A percentile compares a stretch with the other conserved stretches of the same genome.
phyloP scores from a whole-genome alignment of 2,329 filamentous ascomycete genomes.

The Penicillium sp. region DNA sequence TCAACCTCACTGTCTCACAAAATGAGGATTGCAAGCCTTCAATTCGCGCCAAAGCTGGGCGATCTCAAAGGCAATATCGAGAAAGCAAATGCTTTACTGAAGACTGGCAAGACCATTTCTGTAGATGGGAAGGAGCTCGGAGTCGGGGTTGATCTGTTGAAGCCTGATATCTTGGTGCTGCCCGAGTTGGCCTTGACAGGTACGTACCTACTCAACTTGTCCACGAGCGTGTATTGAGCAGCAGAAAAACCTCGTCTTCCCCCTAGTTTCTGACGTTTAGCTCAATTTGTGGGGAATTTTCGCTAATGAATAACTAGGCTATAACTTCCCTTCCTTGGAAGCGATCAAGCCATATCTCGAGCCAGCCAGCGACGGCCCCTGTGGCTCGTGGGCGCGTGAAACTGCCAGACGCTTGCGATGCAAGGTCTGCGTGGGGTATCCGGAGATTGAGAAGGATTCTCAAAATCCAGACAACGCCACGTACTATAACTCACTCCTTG shows the following conservation, averaged over 20 bases:
- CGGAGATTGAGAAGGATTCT: conserved; percentile 38
- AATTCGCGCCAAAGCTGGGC: conserved; percentile 38
- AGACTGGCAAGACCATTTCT: conserved; percentile 22
- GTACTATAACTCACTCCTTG: conserved; percentile 53
- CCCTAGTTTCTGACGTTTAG: not conserved
- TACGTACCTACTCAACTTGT: conserved; percentile 23
- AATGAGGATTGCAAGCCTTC: conserved; percentile 43
- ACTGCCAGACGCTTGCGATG: conserved; percentile 49
- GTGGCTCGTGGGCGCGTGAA: conserved; percentile 50
- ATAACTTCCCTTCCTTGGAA: conserved; percentile 53
- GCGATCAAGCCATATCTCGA: conserved; percentile 54
- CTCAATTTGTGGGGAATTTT: not conserved
- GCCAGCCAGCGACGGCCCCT: conserved; percentile 47
- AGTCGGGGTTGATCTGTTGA: conserved; percentile 20
- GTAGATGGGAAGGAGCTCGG: conserved; percentile 8
- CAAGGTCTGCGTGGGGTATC: conserved; percentile 57
- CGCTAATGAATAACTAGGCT: conserved; percentile 37
- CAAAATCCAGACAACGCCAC: conserved; percentile 16
- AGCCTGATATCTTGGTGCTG: conserved; percentile 51
- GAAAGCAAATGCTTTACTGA: conserved; percentile 37
- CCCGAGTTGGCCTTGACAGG: conserved; percentile 56
- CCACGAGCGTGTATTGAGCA: not conserved
- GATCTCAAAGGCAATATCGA: conserved; percentile 40
- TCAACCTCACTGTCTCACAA: conserved; percentile 10
- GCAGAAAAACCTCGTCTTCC: not conserved